Base-by-base conservation (phyloP, 371 early-diverging fungal species). In the Thermomucor indicae-seudaticae region DNA sequence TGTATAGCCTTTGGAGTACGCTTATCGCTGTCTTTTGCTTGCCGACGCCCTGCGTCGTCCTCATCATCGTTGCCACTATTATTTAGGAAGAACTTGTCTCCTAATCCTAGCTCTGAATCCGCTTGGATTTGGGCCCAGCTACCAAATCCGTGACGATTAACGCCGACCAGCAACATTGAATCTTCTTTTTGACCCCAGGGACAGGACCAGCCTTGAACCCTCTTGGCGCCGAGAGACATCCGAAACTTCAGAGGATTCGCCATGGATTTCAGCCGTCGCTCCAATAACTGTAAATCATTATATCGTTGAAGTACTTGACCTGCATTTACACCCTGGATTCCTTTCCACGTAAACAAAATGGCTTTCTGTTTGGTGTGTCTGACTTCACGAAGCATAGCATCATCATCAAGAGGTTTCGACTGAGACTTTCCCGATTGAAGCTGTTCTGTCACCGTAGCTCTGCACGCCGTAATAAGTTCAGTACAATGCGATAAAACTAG, bases 141-240 rank as follows among this genome's bases (percentile, higher is more conserved):
- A 8, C 97, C 97, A 69, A 94, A 96, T 6, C 99, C 99, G 63
- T 97, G 88, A 35, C 79, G 75, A 68, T 90, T 88, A 17, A 97
- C 86, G 48, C 99, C 99, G 16, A 94, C 88, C 12, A 98, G 76
- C 40, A 98, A 72, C 89, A 91, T 88, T n/a, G 96, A 84, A 66
- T 98, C 99, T 64, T 98, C 99, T 46, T 85, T 85, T 46, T 81
- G 85, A 11, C 87, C 85, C 99, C 99, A 98, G 28, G 75, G 49
- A 44, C 84, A 84, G 42, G 81, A 74, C 98, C 97, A 96, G 56
- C 89, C 88, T 60, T 79, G 72, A 0, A 91, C 91, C 25, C 88
- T 84, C 62, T 95, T 95, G 10, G 94, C 70, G 3, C 75, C 73
- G 24, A 81, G 62, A 7, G 79, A 70, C 16, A 91, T 64, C 16